Evolutionary conservation across 148 eudicot species (phyloP).

Genomic region (Fagopyrum tataricum): DNA sequence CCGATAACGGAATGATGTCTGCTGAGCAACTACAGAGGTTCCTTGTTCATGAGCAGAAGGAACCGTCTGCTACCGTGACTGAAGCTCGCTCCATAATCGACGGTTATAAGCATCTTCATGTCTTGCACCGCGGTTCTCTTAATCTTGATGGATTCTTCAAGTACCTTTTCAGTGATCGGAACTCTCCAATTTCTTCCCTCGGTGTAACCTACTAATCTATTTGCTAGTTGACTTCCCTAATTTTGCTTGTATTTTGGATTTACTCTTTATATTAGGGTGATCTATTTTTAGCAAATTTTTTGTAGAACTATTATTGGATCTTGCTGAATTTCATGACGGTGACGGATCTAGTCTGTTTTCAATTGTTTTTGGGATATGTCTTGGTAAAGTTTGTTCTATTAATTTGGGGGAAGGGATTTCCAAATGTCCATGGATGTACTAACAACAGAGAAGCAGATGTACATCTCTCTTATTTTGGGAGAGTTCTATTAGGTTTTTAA

Average conservation of each 20-base stretch:
- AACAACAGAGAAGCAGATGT: neutral
- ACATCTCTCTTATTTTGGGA: neutral
- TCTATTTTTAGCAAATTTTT: neutral
- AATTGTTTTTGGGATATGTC: too few species aligned
- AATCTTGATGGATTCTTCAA: conserved; percentile 61
- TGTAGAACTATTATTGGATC: neutral
- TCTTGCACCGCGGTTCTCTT: conserved; percentile 48
- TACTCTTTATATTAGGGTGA: neutral
- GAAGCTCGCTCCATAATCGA: conserved; percentile 59
- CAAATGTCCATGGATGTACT: too few species aligned
- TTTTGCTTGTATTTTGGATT: neutral
- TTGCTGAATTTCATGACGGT: neutral
- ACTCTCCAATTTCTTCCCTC: conserved; percentile 49
- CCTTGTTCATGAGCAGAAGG: conserved; percentile 60
- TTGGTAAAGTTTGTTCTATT: too few species aligned
- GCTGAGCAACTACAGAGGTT: conserved; percentile 53
- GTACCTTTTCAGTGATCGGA: conserved; percentile 49
- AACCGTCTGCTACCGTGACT: conserved; percentile 32
- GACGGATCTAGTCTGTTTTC: neutral
- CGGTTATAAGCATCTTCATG: conserved; percentile 31
- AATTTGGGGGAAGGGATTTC: too few species aligned
- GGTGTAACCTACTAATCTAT: conserved; percentile 33
- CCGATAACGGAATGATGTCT: conserved; percentile 68
- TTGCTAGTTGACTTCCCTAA: neutral
- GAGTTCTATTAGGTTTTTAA: neutral